Evolutionary conservation across 768 basidiomycete species (phyloP).

Genomic region (Macrolepiota dolichaula): DNA sequence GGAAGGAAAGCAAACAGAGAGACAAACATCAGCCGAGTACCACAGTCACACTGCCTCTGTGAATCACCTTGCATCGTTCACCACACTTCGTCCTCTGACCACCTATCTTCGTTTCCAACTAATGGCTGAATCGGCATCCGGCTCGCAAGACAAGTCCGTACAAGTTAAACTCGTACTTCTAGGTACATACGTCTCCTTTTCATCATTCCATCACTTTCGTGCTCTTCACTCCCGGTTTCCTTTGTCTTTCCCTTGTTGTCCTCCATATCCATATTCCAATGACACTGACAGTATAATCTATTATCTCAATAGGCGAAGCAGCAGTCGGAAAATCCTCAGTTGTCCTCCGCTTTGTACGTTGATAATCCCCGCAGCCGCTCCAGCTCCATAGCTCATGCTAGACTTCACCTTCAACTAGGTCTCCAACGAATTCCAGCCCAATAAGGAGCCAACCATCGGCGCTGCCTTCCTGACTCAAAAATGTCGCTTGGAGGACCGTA

Average conservation of each 20-base stretch:
- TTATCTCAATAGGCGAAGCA: constrained; percentile 74
- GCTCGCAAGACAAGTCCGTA: constrained; percentile 82
- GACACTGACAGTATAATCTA: constrained; percentile 13
- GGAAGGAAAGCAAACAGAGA: constrained; percentile 20
- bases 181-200: constrained; percentile 43
- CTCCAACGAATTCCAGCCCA: constrained; percentile 96
- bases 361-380: constrained; percentile 13
- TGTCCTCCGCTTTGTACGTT: constrained; percentile 88
- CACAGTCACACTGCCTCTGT: constrained; percentile 9
- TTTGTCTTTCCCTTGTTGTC: constrained; percentile 7
- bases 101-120: constrained; percentile 18
- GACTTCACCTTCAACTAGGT: constrained; percentile 45
- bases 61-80: constrained; percentile 10
- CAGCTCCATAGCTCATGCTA: constrained; percentile 13
- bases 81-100: constrained; percentile 14
- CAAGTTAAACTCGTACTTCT: constrained; percentile 98
- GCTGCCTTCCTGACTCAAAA: constrained; percentile 96
- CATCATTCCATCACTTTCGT: neutral
- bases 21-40: constrained; percentile 15
- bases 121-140: constrained; percentile 77
- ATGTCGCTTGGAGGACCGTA: constrained; percentile 91
- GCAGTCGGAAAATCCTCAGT: constrained; percentile 99
- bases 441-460: constrained; percentile 98
- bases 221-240: constrained; percentile 5
- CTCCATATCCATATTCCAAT: constrained; percentile 6